Evolutionary conservation across 2,329 filamentous ascomycete genomes (phyloP).

Genomic region (Colletotrichum nymphaeae): DNA sequence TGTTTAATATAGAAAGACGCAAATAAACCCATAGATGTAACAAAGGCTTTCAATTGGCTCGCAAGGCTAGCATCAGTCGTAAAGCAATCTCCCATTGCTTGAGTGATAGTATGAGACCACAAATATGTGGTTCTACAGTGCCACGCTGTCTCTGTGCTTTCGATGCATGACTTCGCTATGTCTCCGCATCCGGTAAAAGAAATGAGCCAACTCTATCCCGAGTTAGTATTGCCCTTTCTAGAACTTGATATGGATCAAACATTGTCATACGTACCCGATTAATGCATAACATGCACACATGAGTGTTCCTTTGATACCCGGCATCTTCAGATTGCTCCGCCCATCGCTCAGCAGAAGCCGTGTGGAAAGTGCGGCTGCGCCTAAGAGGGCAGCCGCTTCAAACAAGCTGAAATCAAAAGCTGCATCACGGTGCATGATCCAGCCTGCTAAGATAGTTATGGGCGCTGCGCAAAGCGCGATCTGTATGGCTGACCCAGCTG

Average conservation of each 20-base stretch:
- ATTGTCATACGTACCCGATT: conserved; percentile 50
- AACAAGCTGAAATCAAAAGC: conserved; percentile 81
- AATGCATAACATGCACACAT: conserved; percentile 66
- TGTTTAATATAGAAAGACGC: too few species aligned
- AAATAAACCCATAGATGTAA: too few species aligned
- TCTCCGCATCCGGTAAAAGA: conserved; percentile 2
- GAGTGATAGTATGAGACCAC: too few species aligned
- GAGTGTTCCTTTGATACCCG: conserved; percentile 64
- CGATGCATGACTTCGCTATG: background rate
- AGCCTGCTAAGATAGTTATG: conserved; percentile 69
- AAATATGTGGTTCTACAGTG: rapidly evolving
- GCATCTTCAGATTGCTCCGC: conserved; percentile 70
- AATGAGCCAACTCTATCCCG: background rate
- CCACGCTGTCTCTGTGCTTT: background rate
- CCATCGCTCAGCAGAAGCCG: conserved; percentile 76
- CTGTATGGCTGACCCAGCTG: conserved; percentile 70
- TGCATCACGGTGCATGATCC: conserved; percentile 66
- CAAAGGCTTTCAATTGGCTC: too few species aligned
- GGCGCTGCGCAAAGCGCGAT: conserved; percentile 72
- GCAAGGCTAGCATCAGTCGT: too few species aligned
- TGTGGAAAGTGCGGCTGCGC: conserved; percentile 78
- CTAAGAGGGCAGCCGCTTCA: conserved; percentile 79
- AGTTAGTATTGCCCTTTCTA: background rate
- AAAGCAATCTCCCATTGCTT: too few species aligned
- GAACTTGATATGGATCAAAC: background rate